Percentiles rank a stretch among this genome's conserved stretches.
phyloP scores from a whole-genome alignment of 2,329 filamentous ascomycete genomes.

The Drechslerella coelobrocha region DNA sequence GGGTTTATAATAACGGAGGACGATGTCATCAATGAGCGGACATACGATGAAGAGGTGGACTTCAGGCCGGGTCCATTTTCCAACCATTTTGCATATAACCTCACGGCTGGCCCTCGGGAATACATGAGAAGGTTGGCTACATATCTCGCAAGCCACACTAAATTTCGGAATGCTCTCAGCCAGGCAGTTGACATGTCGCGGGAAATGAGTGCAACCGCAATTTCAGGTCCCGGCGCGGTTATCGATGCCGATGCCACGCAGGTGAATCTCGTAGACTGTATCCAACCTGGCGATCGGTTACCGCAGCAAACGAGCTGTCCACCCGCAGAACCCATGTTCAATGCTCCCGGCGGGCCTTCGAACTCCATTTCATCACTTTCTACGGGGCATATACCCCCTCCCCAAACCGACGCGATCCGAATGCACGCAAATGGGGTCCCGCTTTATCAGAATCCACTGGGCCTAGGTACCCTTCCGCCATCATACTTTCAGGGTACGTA shows the following conservation, averaged over 20 bases:
- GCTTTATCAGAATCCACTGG: background rate
- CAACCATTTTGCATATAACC: constrained; percentile 68
- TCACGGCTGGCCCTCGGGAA: constrained; percentile 67
- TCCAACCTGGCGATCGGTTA: too few relatives aligned
- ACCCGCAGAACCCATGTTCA: too few relatives aligned
- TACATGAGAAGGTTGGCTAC: constrained; percentile 69
- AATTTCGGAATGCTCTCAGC: constrained; percentile 63
- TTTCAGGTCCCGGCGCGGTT: constrained; percentile 55
- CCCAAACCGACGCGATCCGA: too few relatives aligned
- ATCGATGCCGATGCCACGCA: too few relatives aligned
- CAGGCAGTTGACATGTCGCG: constrained; percentile 59
- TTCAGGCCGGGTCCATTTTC: constrained; percentile 74
- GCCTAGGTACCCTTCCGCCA: constrained; percentile 18
- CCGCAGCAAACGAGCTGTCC: too few relatives aligned
- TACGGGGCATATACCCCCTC: too few relatives aligned
- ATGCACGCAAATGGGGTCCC: too few relatives aligned
- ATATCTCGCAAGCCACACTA: constrained; percentile 67
- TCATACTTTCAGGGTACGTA: constrained; percentile 8
- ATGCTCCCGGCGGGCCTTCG: too few relatives aligned
- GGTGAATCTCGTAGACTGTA: too few relatives aligned
- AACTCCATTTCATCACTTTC: too few relatives aligned
- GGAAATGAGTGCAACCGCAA: constrained; percentile 58
- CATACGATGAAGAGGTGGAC: constrained; percentile 95
- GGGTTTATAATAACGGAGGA: constrained; percentile 81
- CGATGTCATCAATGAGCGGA: constrained; percentile 87